Evolutionary conservation across 2,329 filamentous ascomycete genomes (phyloP), one percentile per base, ranked within the genome.

Genomic region (Phymatotrichopsis omnivora): DNA sequence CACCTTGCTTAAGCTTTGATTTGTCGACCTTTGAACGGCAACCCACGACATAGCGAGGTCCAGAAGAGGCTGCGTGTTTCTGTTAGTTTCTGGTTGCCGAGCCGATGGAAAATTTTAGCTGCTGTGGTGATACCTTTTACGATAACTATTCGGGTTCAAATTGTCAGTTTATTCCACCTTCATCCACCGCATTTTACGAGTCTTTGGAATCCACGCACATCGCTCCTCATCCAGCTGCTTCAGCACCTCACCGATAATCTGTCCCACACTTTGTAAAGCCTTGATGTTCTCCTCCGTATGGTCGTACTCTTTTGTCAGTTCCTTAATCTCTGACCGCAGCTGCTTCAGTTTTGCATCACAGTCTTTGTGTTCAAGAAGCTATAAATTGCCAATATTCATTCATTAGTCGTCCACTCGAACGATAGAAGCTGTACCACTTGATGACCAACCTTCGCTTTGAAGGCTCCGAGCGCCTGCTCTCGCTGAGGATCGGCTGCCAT

Each of bases 261-360:
- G 91, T 39, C 91, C 91, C 44, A 98, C 91, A 65, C 91, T 96
- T 71, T 98, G 91, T 61, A 98, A 71, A 57, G 91, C 91, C 73
- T 98, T 98, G 73, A 98, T 96, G 70, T 96, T 96, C 57, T 98
- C 93, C 65, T 98, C 91, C 42, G 91, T 96, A 57, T 89, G 79
- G 65, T 98, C 89, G 62, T 87, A 98, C 60, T 96, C 87, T 62
- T 83, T 86, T 64, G 94, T 85, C 44, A 96, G 68, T 49, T 82
- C 85, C 71, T 96, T 98, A 66, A 98, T 95, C 58, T 95, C 91
- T 67, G 94, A 71, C 53, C 91, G 84, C 60, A 98, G 71, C 42
- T 81, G 77, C 72, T 96, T 98, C 52, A 98, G 76, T 74, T 96
- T 98, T 41, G 89, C 82, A 67, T 98, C 93, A 86, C 86, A 96